Evolutionary conservation across 2,329 filamentous ascomycete species (phyloP).

Genomic region (Didymella exigua): DNA sequence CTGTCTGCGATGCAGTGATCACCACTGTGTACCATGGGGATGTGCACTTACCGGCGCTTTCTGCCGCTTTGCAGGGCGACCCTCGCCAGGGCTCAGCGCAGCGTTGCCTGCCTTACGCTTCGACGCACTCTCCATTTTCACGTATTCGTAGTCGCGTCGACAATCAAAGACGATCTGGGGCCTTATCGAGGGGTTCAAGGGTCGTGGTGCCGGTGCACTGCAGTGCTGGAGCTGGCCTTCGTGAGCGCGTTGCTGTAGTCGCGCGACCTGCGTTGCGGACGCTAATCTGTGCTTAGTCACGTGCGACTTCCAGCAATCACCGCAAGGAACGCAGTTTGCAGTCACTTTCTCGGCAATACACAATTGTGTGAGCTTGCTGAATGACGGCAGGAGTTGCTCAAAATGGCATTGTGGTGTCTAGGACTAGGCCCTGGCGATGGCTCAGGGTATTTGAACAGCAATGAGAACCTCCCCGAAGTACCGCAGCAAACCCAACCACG

Average conservation of each 20-base stretch:
- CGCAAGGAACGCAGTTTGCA: not conserved
- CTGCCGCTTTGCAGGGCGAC: slow-evolving; percentile 63
- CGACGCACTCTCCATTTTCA: slow-evolving; percentile 51
- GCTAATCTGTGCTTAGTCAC: slow-evolving; percentile 8
- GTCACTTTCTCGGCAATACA: not conserved
- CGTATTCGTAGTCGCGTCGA: slow-evolving; percentile 39
- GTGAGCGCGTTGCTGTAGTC: slow-evolving; percentile 13
- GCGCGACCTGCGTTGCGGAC: slow-evolving; percentile 10
- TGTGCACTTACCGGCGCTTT: slow-evolving; percentile 62
- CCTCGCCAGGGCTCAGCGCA: slow-evolving; percentile 57
- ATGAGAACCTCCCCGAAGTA: slow-evolving; percentile 28
- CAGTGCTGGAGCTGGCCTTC: slow-evolving; percentile 29
- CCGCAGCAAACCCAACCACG: slow-evolving; percentile 28
- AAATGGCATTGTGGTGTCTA: slow-evolving; percentile 20
- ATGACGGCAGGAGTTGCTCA: not conserved
- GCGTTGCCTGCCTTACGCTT: slow-evolving; percentile 63
- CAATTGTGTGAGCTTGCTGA: not conserved
- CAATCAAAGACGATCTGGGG: slow-evolving; percentile 25
- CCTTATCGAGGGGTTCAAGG: slow-evolving; percentile 17
- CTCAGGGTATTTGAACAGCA: slow-evolving; percentile 40
- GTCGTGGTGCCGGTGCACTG: slow-evolving; percentile 42
- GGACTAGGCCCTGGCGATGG: slow-evolving; percentile 26
- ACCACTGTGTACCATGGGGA: slow-evolving; percentile 23
- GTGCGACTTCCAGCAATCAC: not conserved
- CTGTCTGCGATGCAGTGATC: slow-evolving; percentile 12